phyloP scores from a whole-genome alignment of 129 eudicot genomes.

The Kitagawia praeruptora region DNA sequence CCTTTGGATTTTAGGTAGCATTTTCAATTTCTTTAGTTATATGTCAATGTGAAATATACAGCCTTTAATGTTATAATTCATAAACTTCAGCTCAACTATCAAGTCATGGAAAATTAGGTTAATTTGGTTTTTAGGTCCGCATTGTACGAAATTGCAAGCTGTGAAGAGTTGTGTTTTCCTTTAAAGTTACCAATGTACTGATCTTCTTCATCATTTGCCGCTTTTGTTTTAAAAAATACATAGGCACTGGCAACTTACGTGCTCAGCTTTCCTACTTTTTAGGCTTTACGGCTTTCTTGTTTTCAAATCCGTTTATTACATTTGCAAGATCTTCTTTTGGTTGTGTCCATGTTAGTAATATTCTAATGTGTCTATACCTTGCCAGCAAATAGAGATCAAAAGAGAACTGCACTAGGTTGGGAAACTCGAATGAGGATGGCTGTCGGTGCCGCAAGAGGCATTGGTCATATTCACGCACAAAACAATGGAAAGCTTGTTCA shows the following conservation, averaged over 20 bases:
- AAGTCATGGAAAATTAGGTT: background rate
- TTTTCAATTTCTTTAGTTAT: background rate
- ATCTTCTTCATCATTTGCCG: background rate
- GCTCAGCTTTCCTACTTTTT: background rate
- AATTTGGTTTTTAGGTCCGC: background rate
- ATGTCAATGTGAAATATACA: background rate
- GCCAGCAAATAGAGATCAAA: slow-evolving; percentile 64
- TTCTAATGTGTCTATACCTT: slow-evolving; percentile 2
- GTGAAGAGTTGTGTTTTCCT: background rate
- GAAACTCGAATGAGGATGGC: slow-evolving; percentile 64
- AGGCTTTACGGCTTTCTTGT: background rate
- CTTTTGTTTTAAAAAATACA: background rate
- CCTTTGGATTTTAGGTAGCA: background rate
- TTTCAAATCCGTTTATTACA: background rate
- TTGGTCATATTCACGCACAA: slow-evolving; percentile 69
- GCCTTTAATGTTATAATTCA: background rate
- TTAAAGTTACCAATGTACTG: background rate
- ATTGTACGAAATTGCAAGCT: background rate
- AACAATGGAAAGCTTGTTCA: slow-evolving; percentile 59
- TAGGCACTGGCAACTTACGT: background rate
- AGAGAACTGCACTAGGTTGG: slow-evolving; percentile 64
- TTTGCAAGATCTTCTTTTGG: background rate
- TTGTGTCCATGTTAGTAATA: background rate
- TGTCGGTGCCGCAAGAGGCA: slow-evolving; percentile 75
- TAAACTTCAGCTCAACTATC: background rate